Percentiles rank a stretch among this genome's conserved stretches.
Evolutionary conservation across 2,329 filamentous ascomycete genomes (phyloP).

Genomic region (Phaeosphaeriaceae sp.): DNA sequence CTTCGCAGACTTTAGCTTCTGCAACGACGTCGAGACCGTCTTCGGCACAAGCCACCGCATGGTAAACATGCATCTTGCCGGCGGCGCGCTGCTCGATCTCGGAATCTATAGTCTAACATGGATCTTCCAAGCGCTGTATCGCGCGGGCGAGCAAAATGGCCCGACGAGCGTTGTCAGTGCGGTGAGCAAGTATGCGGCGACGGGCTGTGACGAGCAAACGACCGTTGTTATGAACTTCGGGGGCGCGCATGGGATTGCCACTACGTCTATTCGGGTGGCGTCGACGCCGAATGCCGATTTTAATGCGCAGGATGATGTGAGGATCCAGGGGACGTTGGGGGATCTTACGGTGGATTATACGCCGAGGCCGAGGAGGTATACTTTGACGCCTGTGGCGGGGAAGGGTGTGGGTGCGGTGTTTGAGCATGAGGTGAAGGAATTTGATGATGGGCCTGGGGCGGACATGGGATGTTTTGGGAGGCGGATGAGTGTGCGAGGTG

Average conservation of each 20-base stretch:
- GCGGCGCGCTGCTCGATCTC: constrained; percentile 80
- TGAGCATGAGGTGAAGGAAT: constrained; percentile 31
- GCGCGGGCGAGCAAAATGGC: constrained; percentile 65
- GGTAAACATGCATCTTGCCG: constrained; percentile 81
- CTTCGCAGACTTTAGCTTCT: constrained; percentile 63
- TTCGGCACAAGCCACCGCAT: constrained; percentile 69
- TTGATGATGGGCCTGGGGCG: constrained; percentile 58
- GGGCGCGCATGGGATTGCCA: constrained; percentile 71
- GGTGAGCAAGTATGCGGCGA: constrained; percentile 68
- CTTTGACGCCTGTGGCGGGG: constrained; percentile 60
- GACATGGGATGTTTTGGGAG: constrained; percentile 88
- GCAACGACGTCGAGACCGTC: constrained; percentile 64
- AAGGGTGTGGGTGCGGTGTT: constrained; percentile 13
- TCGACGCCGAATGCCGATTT: constrained; percentile 62
- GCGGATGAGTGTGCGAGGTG: constrained; percentile 80
- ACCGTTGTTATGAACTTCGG: constrained; percentile 75
- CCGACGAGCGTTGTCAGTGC: constrained; percentile 72
- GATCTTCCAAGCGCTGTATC: constrained; percentile 87
- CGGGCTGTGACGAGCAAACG: constrained; percentile 76
- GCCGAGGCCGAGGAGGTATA: constrained; percentile 69
- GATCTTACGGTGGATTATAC: constrained; percentile 80
- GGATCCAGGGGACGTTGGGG: constrained; percentile 79
- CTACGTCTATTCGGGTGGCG: constrained; percentile 48
- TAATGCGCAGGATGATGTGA: constrained; percentile 66
- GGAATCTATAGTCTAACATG: constrained; percentile 88